Base-by-base conservation (phyloP, 805 yeast genomes). In the Candida tammaniensis region DNA sequence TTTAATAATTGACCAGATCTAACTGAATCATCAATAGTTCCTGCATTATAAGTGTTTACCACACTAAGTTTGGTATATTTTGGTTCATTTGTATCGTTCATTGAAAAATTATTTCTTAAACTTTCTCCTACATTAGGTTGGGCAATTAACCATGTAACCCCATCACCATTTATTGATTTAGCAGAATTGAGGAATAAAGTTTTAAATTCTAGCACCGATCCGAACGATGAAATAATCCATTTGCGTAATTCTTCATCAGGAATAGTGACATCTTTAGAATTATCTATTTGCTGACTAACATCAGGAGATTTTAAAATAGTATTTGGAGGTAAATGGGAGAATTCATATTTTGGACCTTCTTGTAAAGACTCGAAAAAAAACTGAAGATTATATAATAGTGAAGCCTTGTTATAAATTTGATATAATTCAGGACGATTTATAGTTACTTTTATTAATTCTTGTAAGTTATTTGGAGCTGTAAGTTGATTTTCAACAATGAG, bases 91-190 rank as follows among this genome's bases (percentile, higher is more conserved):
- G 35, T 24, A 11, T 36, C 38, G 7, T 31, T 35, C 10, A 33
- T 24, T 14, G 21, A 27, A 28, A 42, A 28, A 13, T 42, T 46
- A 12, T 36, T 33, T 26, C 51, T 54, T 17, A 51, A 45, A 25
- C 44, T 43, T 33, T 61, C 62, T 14, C 61, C 47, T 37, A 54
- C 48, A 28, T 55, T 55, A 11, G 56, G 68, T 59, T 69, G 70
- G 38, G 91, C 94, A 15, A 88, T 81, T 13, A 93, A 65, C 93
- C 97, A 93, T 8, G 89, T 84, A 59, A 73, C 80, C 3, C 98
- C 98, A 57, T 86, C 91, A 32, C 98, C 97, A 41, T 82, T 78
- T 41, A 87, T 75, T 4, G 82, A 73, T 31, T 68, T 61, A 8
- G 91, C 86, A 1, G 93, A 78, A 38, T 76, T 74, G 39, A 85